Base-by-base conservation (phyloP, 129 eudicot genomes). In the Deinandra increscens region DNA sequence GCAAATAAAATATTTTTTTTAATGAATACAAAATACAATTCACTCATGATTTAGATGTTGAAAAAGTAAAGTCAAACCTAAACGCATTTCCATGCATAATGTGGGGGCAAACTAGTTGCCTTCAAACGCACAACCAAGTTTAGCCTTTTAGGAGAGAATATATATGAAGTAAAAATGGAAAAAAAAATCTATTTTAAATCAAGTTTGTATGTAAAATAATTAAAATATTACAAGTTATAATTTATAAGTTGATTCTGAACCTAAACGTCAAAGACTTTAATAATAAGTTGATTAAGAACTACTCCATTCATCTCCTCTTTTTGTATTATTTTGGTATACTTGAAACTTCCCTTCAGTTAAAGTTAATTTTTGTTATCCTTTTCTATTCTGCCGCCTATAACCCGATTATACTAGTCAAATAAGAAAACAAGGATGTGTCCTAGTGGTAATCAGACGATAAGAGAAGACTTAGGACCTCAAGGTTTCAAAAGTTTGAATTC, bases 11-110 rank as follows among this genome's bases (percentile, higher is more conserved):
- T 36, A 36, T 1, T 36, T 36, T 36, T n/a, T 36, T 36, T 36
- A 3, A 36, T 36, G 12, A 60, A 60, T 29, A 34, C 18, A 4
- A 33, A 33, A 19, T 36, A 15, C 2, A 61, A 14, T 17, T 61
- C 23, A 61, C 45, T 61, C 46, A 61, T 61, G 48, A 61, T 61
- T 61, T 37, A 37, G 8, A n/a, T 37, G 48, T 61, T 61, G 67
- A 61, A 36, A 15, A 33, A 36, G 29, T 36, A 17, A 61, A 61
- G 67, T 39, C 67, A 37, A 61, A 36, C 67, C 67, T n/a, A 61
- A 15, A 61, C 13, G 45, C 43, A 37, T 61, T 37, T 36, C 66
- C 23, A 61, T 34, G 66, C 66, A n/a, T 61, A 46, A 61, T 34
- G 67, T 61, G 48, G 44, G 44, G 34, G 31, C 46, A 61, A 61